Evolutionary conservation across 257 asterid genomes (phyloP).

Genomic region (Solanum arcanum): DNA sequence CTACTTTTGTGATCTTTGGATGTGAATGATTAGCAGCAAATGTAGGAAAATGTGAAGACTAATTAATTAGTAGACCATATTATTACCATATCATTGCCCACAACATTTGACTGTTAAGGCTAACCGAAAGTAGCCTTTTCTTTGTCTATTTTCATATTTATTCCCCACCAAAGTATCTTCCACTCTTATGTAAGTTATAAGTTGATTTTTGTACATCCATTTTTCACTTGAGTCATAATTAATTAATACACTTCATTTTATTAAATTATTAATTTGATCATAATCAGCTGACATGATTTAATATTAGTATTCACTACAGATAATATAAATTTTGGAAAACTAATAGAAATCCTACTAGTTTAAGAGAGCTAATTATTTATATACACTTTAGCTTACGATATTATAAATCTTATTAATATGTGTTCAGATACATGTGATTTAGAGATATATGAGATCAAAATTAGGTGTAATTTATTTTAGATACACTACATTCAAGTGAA

Average conservation of each 20-base stretch:
- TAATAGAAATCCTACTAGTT: too few species aligned
- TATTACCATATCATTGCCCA: constrained; percentile 35
- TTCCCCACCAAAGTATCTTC: background rate
- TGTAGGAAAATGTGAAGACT: background rate
- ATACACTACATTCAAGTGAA: too few species aligned
- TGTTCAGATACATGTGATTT: background rate
- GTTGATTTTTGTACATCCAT: background rate
- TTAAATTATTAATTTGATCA: background rate
- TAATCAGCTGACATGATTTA: background rate
- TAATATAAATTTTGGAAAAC: background rate
- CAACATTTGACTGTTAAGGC: background rate
- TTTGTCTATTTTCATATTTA: constrained; percentile 6
- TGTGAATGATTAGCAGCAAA: constrained; percentile 19
- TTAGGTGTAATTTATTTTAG: too few species aligned
- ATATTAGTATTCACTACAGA: background rate
- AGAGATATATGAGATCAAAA: background rate
- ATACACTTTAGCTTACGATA: too few species aligned
- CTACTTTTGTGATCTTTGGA: constrained; percentile 1
- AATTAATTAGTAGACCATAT: constrained; percentile 6
- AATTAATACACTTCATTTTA: background rate
- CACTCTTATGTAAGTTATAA: background rate
- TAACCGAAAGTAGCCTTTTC: constrained; percentile 36
- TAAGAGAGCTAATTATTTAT: background rate
- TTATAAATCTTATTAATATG: too few species aligned
- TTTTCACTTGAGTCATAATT: background rate